These are phyloP conservation scores for Cutaneotrichosporon arboriforme DNA, from an alignment of 1,284 basidiomycete species.

Conservation along the genomic window DNA sequence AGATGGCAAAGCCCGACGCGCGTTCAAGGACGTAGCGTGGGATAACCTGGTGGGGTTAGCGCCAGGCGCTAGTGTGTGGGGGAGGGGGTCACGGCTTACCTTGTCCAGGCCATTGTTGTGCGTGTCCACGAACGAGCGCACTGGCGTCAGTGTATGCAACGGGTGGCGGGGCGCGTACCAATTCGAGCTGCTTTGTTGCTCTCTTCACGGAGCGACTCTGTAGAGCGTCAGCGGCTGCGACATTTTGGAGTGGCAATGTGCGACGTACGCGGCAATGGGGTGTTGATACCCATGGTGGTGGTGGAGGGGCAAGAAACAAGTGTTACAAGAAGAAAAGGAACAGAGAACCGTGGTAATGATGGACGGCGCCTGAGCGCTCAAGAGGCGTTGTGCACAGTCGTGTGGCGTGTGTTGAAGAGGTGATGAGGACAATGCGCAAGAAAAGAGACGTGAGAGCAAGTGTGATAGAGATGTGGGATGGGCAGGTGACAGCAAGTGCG, in stretches of 20 bases:
- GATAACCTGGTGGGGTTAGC: conserved; percentile 37
- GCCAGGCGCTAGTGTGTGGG: too few species aligned
- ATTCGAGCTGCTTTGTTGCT: conserved; percentile 55
- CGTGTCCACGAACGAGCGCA: conserved; percentile 48
- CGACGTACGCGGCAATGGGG: conserved; percentile 42
- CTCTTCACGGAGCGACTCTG: conserved; percentile 51
- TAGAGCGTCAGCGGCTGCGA: conserved; percentile 1
- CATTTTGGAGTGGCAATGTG: background rate
- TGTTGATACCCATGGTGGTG: conserved; percentile 42
- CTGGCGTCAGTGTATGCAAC: conserved; percentile 11
- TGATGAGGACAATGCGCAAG: background rate
- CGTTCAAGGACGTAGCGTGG: conserved; percentile 43
- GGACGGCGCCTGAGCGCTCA: too few species aligned
- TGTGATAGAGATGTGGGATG: background rate
- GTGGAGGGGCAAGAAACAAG: background rate
- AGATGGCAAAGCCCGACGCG: conserved; percentile 54
- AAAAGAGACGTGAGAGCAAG: too few species aligned
- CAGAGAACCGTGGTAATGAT: background rate
- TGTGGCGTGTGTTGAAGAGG: background rate
- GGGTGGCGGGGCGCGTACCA: conserved; percentile 22
- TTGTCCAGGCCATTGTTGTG: conserved; percentile 50
- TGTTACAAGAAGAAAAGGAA: background rate
- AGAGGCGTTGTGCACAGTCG: too few species aligned
- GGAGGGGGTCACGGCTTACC: conserved; percentile 16
- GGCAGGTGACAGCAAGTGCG: too few species aligned